Conservation (phyloP, 2,329 filamentous ascomycete species). For the Fusarium chaquense region DNA sequence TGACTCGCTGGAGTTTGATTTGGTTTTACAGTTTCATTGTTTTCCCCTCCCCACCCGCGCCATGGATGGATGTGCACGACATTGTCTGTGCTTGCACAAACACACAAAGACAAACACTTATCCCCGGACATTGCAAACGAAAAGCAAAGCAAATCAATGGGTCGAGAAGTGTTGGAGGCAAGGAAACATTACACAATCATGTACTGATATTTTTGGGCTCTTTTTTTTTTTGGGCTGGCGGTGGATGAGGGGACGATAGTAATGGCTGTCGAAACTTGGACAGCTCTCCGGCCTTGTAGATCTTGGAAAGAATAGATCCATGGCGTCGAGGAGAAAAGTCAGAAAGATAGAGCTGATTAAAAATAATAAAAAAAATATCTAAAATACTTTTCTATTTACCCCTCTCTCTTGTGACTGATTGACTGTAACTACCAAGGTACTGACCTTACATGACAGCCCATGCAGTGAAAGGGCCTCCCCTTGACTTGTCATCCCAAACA, state of each 20-base stretch:
- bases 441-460: constrained; percentile 11
- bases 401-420: neutral
- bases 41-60: neutral
- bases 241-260: constrained; percentile 36
- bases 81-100: constrained; percentile 22
- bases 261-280: constrained; percentile 37
- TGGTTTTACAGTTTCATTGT: constrained; percentile 29
- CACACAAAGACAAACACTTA: constrained; percentile 28
- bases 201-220: neutral
- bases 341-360: neutral
- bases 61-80: constrained; percentile 20
- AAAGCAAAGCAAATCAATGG: constrained; percentile 3
- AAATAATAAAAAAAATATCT: constrained; percentile 32
- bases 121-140: constrained; percentile 30
- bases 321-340: constrained; percentile 38
- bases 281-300: constrained; percentile 43
- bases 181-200: constrained; percentile 39
- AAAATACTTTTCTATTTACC: constrained; percentile 8
- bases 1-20: constrained; percentile 40
- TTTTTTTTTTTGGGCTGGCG: constrained; percentile 12
- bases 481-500: constrained; percentile 23
- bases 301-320: neutral
- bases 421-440: too few relatives aligned
- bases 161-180: neutral
- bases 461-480: constrained; percentile 14